Evolutionary conservation across 2,329 filamentous ascomycete genomes (phyloP), one percentile per base, ranked within the genome.

Genomic region (Fusarium burgessii): DNA sequence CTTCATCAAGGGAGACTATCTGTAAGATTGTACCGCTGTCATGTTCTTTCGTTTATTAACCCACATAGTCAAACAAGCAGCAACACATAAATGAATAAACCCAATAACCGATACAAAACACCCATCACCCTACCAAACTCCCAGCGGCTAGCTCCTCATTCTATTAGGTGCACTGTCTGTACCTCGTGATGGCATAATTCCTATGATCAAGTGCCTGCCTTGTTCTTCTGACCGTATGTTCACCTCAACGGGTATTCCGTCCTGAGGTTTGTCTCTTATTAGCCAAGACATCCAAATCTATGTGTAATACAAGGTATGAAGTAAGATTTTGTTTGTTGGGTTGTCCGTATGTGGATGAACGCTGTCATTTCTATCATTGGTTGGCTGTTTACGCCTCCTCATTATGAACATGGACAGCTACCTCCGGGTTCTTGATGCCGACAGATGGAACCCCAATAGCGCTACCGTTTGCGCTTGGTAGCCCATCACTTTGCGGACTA

Each of bases 401-500:
- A 43, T 77, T 77, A 47, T 74, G 76, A 47, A 81, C 76, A 57
- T 75, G 73, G 23, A 74, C 64, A 17, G 46, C 58, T 43, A 73
- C 65, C 35, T 54, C 65, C 17, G 66, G 66, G 17, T 61, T 47
- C 68, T 77, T 76, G 52, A 72, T 72, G 14, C 80, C 78, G 20
- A 78, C 77, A 14, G 76, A 72, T 11, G 76, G 74, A 33, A 81
- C 80, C 27, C 82, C 84, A 17, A 82, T 78, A 52, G 88, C 87
- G 75, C 89, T 90, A 40, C 85, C 84, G 70, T 85, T 89, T 5
- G 89, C 88, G 78, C 90, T 93, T 7, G 90, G 88, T 5, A 90
- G 84, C 65, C 87, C 90, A 77, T 84, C 90, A 78, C 88, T 92
- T 74, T 90, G 89, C 3, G 90, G 90, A 69, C 89, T 92, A 77